These are phyloP conservation scores for Gossypium aridum DNA, from an alignment of 441 rosid genomes.

Conservation along the genomic window DNA sequence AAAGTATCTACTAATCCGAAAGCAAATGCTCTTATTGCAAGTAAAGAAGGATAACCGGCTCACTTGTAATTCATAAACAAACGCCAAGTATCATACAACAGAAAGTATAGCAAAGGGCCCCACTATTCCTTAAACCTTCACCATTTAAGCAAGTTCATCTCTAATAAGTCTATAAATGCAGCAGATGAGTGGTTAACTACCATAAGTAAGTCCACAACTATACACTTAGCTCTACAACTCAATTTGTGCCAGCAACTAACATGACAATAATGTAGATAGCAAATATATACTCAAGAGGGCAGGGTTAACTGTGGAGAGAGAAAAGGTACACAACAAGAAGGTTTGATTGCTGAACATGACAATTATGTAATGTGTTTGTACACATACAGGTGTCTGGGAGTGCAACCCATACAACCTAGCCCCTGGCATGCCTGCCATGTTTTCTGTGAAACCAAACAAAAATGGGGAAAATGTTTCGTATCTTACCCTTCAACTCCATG, in stretches of 20 bases:
- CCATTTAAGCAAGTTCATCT: not conserved
- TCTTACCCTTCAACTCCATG: constrained; percentile 55
- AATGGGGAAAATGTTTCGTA: not conserved
- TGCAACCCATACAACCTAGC: not conserved
- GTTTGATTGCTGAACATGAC: not conserved
- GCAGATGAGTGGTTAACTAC: not conserved
- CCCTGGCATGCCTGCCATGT: not conserved
- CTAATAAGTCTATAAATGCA: not conserved
- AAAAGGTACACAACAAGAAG: not conserved
- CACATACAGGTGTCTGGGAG: not conserved
- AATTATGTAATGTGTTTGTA: not conserved
- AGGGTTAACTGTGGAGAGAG: not conserved
- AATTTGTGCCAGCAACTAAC: not conserved
- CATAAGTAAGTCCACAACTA: not conserved
- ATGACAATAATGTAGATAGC: not conserved
- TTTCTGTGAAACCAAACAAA: not conserved
- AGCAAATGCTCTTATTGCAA: not conserved
- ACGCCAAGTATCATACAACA: not conserved
- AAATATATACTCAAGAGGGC: not conserved
- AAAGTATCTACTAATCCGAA: not conserved
- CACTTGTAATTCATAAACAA: not conserved
- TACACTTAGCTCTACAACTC: not conserved
- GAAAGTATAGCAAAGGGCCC: not conserved
- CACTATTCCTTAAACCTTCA: not conserved
- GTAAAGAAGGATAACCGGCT: not conserved